Base-by-base conservation (phyloP, 257 asterid genomes). In the Thymus quinquecostatus region DNA sequence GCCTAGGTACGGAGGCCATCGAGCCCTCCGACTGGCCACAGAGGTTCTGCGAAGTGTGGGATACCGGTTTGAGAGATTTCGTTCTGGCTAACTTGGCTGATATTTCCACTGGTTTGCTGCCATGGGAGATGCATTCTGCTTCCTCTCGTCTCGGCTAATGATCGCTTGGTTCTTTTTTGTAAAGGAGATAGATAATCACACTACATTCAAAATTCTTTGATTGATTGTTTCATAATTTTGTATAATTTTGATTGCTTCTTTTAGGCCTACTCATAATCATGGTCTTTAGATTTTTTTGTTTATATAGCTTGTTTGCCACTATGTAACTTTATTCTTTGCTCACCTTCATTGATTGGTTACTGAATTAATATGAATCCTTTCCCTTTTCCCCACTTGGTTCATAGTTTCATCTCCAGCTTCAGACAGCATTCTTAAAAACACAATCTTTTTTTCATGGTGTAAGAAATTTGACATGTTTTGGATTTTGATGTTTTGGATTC, bases 41-140 rank as follows among this genome's bases (percentile, higher is more conserved):
- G 50, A 90, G 82, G 80, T 95, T 95, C 73, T 95, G 99, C 67
- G 91, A 95, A 81, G 89, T 89, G 48, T 87, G 99, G 99, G 99
- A 95, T 59, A 84, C 92, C 0, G 96, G 98, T 10, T 77, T 95
- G 41, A 78, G 91, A 38, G 99, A 95, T 78, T 85, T 87, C 71
- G 96, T 95, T 61, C 68, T 87, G 77, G 79, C 86, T 9, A 87
- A 90, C 71, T 80, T 95, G 79, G 86, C 83, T 40, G 90, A 92
- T 83, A 28, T 70, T 53, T 83, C 83, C 0, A 87, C 77, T 6
- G 90, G 90, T 57, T 78, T 82, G 78, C 82, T 95, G 75, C 97
- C 99, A 10, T 95, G 99, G 99, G 97, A 89, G 80, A 78, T 65
- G 70, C 71, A 74, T 75, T 66, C 75, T 27, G 62, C 49, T 30